Conservation (phyloP, 352 stramenopile genomes). For the Stramenopiles sp. region DNA sequence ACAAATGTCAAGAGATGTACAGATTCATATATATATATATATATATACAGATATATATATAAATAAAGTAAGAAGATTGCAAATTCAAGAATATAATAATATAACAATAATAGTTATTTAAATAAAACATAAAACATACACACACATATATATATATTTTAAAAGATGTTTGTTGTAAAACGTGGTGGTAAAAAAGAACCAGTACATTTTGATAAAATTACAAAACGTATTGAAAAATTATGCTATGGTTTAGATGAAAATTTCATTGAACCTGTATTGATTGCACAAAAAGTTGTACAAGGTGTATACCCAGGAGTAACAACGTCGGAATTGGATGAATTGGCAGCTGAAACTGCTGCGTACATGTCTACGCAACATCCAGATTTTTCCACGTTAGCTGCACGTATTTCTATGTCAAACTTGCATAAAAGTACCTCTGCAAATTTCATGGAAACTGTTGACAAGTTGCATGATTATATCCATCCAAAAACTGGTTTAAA, state of each 20-base stretch:
- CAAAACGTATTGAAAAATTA: slow-evolving; percentile 85
- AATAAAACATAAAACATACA: no score
- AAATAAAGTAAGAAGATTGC: no score
- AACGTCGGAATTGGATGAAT: slow-evolving; percentile 92
- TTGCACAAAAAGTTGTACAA: slow-evolving; percentile 97
- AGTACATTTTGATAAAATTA: slow-evolving; percentile 97
- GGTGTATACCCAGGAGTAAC: slow-evolving; percentile 94
- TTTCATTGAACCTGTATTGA: slow-evolving; percentile 41
- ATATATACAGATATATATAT: no score
- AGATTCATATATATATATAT: no score
- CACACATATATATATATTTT: no score
- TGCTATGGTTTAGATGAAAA: slow-evolving; percentile 82
- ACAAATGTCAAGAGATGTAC: no score
- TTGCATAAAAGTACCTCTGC: slow-evolving; percentile 96
- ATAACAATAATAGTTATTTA: no score
- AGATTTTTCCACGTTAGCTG: slow-evolving; percentile 93
- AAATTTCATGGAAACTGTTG: slow-evolving; percentile 75
- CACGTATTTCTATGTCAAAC: slow-evolving; percentile 93
- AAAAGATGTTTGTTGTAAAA: slow-evolving; percentile 86
- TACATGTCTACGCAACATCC: slow-evolving; percentile 91
- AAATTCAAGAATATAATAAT: no score
- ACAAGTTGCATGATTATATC: slow-evolving; percentile 75
- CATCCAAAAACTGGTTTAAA: slow-evolving; percentile 81
- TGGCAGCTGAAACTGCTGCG: slow-evolving; percentile 88
- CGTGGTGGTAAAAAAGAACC: slow-evolving; percentile 67